A percentile compares a stretch with the other conserved stretches of the same genome.
phyloP scores from a whole-genome alignment of 2,329 filamentous ascomycete genomes.

The Lachnellula arida region DNA sequence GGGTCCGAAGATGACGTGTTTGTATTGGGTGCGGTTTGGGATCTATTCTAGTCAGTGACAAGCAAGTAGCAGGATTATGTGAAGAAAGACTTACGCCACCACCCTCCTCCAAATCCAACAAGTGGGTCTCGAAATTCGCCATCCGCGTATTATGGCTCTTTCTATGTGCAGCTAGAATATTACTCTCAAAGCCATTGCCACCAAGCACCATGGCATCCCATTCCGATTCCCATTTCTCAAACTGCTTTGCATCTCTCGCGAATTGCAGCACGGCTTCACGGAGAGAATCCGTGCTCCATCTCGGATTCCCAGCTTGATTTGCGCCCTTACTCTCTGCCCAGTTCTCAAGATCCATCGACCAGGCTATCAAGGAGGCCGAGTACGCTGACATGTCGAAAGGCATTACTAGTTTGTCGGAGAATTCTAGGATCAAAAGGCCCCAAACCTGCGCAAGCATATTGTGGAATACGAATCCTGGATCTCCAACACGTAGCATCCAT shows the following conservation, averaged over 20 bases:
- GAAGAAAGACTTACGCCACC: conserved; percentile 62
- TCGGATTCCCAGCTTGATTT: conserved; percentile 42
- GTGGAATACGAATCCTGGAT: conserved; percentile 82
- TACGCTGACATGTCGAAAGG: conserved; percentile 79
- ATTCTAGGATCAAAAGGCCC: conserved; percentile 76
- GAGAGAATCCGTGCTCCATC: conserved; percentile 44
- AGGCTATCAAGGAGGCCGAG: conserved; percentile 57
- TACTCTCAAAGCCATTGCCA: conserved; percentile 71
- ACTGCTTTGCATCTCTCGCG: conserved; percentile 54
- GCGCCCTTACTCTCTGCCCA: conserved; percentile 58
- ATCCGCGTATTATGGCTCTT: conserved; percentile 74
- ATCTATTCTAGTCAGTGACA: conserved; percentile 46
- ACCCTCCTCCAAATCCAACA: conserved; percentile 69
- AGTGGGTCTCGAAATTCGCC: conserved; percentile 73
- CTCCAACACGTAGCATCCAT: conserved; percentile 75
- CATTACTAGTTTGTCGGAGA: conserved; percentile 74
- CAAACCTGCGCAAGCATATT: conserved; percentile 72
- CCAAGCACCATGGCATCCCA: conserved; percentile 73
- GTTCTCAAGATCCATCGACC: conserved; percentile 61
- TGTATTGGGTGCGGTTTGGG: conserved; percentile 85
- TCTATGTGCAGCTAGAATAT: conserved; percentile 61
- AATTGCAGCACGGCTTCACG: conserved; percentile 59
- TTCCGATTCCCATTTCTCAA: conserved; percentile 69
- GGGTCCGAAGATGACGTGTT: conserved; percentile 86
- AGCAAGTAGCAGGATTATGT: neutral